These are phyloP conservation scores for Dorcoceras hygrometricum DNA, from an alignment of 257 asterid genomes.

Conservation along the genomic window DNA sequence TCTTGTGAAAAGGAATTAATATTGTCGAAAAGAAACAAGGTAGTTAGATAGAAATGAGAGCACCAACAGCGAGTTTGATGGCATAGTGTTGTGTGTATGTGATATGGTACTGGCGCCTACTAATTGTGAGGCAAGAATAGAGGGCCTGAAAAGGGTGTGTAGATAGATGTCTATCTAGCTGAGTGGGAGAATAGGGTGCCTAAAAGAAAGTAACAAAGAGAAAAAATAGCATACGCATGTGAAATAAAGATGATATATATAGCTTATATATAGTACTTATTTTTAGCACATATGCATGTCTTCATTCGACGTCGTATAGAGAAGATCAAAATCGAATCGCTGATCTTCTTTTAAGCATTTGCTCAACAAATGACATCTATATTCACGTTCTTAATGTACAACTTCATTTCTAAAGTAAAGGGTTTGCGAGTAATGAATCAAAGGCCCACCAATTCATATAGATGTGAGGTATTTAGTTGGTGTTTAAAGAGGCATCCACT, in stretches of 20 bases:
- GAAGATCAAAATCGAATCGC: neutral
- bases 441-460: conserved; percentile 37
- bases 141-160: neutral
- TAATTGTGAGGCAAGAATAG: neutral
- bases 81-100: neutral
- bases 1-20: neutral
- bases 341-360: no score
- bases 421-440: conserved; percentile 27
- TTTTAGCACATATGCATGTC: neutral
- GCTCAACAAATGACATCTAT: neutral
- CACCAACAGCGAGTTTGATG: neutral
- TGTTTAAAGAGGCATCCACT: conserved; percentile 34
- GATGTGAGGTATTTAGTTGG: conserved; percentile 39
- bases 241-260: neutral
- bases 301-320: neutral
- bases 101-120: neutral
- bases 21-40: neutral
- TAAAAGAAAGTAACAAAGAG: neutral
- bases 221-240: neutral
- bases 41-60: neutral
- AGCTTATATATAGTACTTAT: no score
- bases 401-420: conserved; percentile 2
- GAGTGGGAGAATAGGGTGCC: neutral
- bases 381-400: neutral
- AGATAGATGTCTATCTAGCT: neutral